Conservation (phyloP, 345 rosid genomes). For the Murraya koenigii region DNA sequence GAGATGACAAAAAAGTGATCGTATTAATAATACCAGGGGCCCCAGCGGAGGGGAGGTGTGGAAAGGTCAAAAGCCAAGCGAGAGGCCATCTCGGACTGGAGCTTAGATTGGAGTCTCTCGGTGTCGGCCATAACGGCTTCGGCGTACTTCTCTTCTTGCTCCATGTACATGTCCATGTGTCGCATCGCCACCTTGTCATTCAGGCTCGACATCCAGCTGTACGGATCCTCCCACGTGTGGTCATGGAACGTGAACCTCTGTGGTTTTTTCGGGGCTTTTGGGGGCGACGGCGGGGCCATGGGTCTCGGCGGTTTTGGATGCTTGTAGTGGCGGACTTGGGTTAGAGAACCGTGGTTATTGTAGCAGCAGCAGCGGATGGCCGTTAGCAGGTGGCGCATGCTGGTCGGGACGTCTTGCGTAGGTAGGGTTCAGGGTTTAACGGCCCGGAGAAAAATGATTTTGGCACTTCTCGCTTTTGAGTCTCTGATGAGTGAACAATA, state of each 20-base stretch:
- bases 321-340: slow-evolving; percentile 43
- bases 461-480: neutral
- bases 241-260: slow-evolving; percentile 65
- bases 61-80: slow-evolving; percentile 78
- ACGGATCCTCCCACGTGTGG: slow-evolving; percentile 85
- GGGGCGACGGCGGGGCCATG: slow-evolving; percentile 66
- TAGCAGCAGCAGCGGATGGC: slow-evolving; percentile 27
- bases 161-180: slow-evolving; percentile 93
- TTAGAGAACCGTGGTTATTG: slow-evolving; percentile 12
- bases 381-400: slow-evolving; percentile 37
- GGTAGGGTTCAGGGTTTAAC: slow-evolving; percentile 18
- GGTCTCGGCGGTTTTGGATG: slow-evolving; percentile 37
- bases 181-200: slow-evolving; percentile 93
- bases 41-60: slow-evolving; percentile 91
- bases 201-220: slow-evolving; percentile 92
- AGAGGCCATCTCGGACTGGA: slow-evolving; percentile 91
- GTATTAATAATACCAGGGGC: slow-evolving; percentile 63
- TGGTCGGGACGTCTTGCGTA: neutral
- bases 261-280: slow-evolving; percentile 84
- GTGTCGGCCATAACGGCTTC: slow-evolving; percentile 83
- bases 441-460: neutral
- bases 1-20: neutral
- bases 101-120: slow-evolving; percentile 73
- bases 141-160: slow-evolving; percentile 89
- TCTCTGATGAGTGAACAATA: no score